Conservation (phyloP, 148 eudicot genomes). For the Drosera capensis region DNA sequence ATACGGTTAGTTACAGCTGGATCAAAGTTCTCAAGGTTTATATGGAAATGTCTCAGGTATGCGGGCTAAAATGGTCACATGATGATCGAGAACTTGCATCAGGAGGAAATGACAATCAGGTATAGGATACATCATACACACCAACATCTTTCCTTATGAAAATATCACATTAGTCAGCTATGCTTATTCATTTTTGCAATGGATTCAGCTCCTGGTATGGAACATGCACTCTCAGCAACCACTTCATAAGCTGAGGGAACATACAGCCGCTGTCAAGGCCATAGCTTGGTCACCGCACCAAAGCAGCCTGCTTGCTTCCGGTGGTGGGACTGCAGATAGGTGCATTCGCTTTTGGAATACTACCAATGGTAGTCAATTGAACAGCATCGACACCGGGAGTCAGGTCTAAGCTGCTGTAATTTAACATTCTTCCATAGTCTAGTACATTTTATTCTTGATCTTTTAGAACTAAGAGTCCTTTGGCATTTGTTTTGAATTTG, state of each 20-base stretch:
- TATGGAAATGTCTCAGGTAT: constrained; percentile 36
- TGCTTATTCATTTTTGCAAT: neutral
- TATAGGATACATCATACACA: constrained; percentile 4
- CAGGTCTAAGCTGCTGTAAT: constrained; percentile 32
- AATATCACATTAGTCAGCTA: neutral
- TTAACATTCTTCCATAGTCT: neutral
- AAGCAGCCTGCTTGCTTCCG: constrained; percentile 73
- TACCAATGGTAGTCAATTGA: constrained; percentile 67
- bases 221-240: constrained; percentile 85
- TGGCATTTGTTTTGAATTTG: neutral
- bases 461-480: neutral
- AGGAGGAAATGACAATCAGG: constrained; percentile 98
- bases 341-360: constrained; percentile 98
- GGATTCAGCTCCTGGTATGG: constrained; percentile 74
- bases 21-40: neutral
- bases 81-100: constrained; percentile 98
- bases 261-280: constrained; percentile 97
- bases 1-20: neutral
- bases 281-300: constrained; percentile 99
- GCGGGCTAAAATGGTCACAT: constrained; percentile 98
- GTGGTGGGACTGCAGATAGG: constrained; percentile 97
- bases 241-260: constrained; percentile 54
- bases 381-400: constrained; percentile 81
- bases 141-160: neutral
- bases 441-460: neutral